Base-by-base conservation (phyloP, 495 filamentous ascomycete species). In the Penicillium salamii region DNA sequence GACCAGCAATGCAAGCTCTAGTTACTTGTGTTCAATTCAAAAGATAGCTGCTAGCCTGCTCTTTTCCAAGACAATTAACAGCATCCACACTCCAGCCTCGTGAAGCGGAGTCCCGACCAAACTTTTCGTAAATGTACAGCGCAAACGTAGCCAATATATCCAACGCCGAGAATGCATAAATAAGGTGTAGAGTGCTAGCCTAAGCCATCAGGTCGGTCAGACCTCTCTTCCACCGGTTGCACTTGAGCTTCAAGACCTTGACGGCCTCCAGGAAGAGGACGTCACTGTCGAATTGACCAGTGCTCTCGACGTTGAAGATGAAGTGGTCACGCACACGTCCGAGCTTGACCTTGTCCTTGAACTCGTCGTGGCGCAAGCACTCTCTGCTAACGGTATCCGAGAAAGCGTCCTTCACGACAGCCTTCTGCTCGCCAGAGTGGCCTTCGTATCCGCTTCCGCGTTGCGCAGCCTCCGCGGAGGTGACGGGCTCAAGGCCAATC, bases 321-420 rank as follows among this genome's bases (percentile, higher is more conserved):
- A 99, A 99, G 69, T 99, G 95, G 70, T 99, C 95, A 52, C 87
- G 73, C 33, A 89, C 71, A 23, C 95, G 79, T 35, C 95, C 95
- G 11, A 99, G 78, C 75, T 90, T 91, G 44, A 99, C 95, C 77
- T 95, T 97, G 49, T 78, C 87, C 58, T 93, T 80, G 76, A 99
- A 97, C 68, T 97, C 95, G 33, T 83, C 81, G 63, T 99, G 92
- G 34, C 95, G 79, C 57, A 97, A 66, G 52, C 88, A 91, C 72
- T 99, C 95, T 50, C 95, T 79, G 63, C 85, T 91, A 48, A 99
- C 93, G 2, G 92, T 97, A 67, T 99, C 93, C 41, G 86, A 86
- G 69, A 86, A 83, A 0, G 91, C 72, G 69, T 97, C 83, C 44
- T 65, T 68, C 2, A 97, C 93, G 5, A 96, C 88, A 0, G 92